Base-by-base conservation (phyloP, 2,329 filamentous ascomycete species). In the Neonectria sp. region DNA sequence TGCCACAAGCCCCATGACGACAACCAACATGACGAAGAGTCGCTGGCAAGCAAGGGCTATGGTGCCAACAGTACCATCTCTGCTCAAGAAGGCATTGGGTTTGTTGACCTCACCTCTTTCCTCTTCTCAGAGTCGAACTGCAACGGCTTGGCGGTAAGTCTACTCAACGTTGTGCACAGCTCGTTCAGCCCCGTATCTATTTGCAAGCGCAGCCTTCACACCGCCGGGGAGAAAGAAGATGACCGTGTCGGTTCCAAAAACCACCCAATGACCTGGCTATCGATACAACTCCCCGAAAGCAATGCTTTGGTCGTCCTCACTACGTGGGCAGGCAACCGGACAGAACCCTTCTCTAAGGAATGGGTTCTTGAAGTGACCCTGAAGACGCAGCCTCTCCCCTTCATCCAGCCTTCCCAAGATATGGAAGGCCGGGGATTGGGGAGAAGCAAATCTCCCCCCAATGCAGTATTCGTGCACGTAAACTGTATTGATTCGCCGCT, bases 1-100 rank as follows among this genome's bases (percentile, higher is more conserved):
- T 99, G 96, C 77, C 96, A 99, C 80, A 98, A 98, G 81, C 96
- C 97, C 45, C 86, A 91, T 68, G 85, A 90, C 62, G 84, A 90
- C 68, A 79, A 79, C 21, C 71, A 79, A 35, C 81, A 84, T 48
- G 77, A 84, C 33, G 75, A 86, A 25, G 82, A 87, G n/a, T 79
- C 81, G 52, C 84, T 89, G 17, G 84, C 87, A 37, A 82, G 86
- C 12, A 92, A 94, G 75, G 95, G 93, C 1, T 98, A 97, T 77
- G 93, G 94, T n/a, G 93, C 95, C 33, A 91, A 91, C 51, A 95
- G 91, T 73, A 88, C 86, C 69, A 91, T 98, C 62, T 82, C 87
- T 21, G 92, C 94, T 2, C 86, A 87, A 40, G 65, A 85, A 8
- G 88, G 91, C 1, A 86, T 92, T 31, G 94, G 94, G 0, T 92